These are phyloP conservation scores for Periconia sp. DNA, from an alignment of 2,329 filamentous ascomycete genomes.

Conservation along the genomic window DNA sequence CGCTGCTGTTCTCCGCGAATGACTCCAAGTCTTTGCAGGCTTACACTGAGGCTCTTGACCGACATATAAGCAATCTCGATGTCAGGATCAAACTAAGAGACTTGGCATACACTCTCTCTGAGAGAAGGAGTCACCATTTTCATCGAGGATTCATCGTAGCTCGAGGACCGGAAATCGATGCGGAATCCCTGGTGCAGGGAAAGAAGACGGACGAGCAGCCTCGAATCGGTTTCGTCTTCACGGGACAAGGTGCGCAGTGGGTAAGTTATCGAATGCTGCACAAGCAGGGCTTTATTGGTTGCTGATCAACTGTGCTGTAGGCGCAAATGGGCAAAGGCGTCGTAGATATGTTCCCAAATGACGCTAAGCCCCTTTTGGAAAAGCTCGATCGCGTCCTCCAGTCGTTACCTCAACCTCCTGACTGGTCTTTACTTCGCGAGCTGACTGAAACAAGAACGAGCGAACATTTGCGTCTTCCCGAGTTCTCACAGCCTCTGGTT, in stretches of 20 bases:
- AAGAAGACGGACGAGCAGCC: no score
- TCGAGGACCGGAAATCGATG: no score
- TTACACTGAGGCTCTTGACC: not conserved
- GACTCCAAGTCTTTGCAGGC: slow-evolving; percentile 1
- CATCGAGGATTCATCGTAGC: slow-evolving; percentile 11
- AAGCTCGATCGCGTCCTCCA: slow-evolving; percentile 12
- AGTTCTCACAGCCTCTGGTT: slow-evolving; percentile 18
- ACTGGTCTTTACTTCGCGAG: slow-evolving; percentile 13
- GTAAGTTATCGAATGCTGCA: no score
- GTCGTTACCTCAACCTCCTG: slow-evolving; percentile 7
- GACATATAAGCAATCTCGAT: slow-evolving; percentile 2
- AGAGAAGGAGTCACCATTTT: slow-evolving; percentile 11
- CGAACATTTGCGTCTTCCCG: slow-evolving; percentile 2
- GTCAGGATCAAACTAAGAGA: slow-evolving; percentile 7
- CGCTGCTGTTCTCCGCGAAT: no score
- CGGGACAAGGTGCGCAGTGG: slow-evolving; percentile 29
- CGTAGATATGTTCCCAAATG: no score
- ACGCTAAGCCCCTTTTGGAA: no score
- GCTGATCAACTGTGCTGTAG: no score
- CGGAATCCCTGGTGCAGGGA: no score
- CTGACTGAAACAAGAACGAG: slow-evolving; percentile 1
- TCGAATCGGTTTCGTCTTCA: slow-evolving; percentile 21
- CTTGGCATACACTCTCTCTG: slow-evolving; percentile 23
- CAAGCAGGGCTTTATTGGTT: no score
- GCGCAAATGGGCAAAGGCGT: slow-evolving; percentile 18